phyloP scores from a whole-genome alignment of 1,139 yeast species.

The Saccharomyces pastorianus region DNA sequence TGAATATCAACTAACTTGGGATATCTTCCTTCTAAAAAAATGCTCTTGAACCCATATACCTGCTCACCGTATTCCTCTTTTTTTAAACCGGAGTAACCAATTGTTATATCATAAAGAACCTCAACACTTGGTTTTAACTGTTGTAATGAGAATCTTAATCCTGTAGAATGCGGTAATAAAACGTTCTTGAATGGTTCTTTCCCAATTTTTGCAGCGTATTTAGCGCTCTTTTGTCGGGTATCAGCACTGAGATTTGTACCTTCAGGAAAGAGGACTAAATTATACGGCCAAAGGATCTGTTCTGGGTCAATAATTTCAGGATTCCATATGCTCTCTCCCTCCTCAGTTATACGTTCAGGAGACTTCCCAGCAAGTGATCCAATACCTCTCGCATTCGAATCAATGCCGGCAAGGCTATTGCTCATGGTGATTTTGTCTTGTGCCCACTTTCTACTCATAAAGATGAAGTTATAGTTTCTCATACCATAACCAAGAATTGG shows the following conservation, averaged over 20 bases:
- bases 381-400: slow-evolving; percentile 39
- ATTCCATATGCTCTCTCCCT: slow-evolving; percentile 27
- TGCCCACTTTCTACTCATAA: slow-evolving; percentile 74
- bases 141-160: slow-evolving; percentile 59
- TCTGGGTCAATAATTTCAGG: slow-evolving; percentile 15
- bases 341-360: slow-evolving; percentile 20
- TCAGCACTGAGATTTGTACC: slow-evolving; percentile 78
- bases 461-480: slow-evolving; percentile 70
- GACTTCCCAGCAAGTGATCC: slow-evolving; percentile 47
- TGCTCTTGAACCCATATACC: slow-evolving; percentile 53
- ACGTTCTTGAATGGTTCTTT: slow-evolving; percentile 49
- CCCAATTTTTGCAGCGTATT: slow-evolving; percentile 47
- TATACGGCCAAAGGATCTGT: slow-evolving; percentile 42
- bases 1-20: slow-evolving; percentile 61
- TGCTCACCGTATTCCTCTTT: slow-evolving; percentile 70
- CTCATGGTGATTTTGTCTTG: slow-evolving; percentile 56
- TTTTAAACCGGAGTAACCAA: slow-evolving; percentile 67
- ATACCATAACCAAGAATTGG: slow-evolving; percentile 87
- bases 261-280: slow-evolving; percentile 76
- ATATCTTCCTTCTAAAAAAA: slow-evolving; percentile 61
- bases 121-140: slow-evolving; percentile 53
- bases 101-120: slow-evolving; percentile 72
- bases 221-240: slow-evolving; percentile 51
- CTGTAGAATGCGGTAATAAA: slow-evolving; percentile 74
- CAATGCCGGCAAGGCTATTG: slow-evolving; percentile 47